These are phyloP conservation scores for Microbotryum scabiosae DNA, from an alignment of 1,284 basidiomycete species.

Conservation along the genomic window DNA sequence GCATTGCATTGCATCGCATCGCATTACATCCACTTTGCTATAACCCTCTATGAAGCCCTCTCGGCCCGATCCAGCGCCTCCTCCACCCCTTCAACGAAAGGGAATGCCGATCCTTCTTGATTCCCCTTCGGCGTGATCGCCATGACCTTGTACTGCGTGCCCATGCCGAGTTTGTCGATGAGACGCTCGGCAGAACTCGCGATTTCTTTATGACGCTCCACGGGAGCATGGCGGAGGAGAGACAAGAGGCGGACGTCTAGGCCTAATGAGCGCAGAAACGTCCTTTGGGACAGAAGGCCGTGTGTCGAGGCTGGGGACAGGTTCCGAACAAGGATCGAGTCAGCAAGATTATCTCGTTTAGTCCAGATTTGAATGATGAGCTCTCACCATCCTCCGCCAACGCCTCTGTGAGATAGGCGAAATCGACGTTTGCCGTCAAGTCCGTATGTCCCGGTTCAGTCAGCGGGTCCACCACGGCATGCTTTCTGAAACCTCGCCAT, in stretches of 20 bases:
- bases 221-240: constrained; percentile 48
- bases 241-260: constrained; percentile 54
- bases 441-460: constrained; percentile 78
- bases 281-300: constrained; percentile 59
- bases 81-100: constrained; percentile 2
- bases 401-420: constrained; percentile 74
- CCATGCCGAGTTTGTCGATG: constrained; percentile 50
- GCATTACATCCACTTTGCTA: too few species aligned
- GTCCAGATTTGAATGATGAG: not conserved
- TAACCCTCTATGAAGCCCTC: too few species aligned
- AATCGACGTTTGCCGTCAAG: constrained; percentile 93
- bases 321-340: constrained; percentile 2
- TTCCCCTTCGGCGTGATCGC: constrained; percentile 31
- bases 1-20: too few species aligned
- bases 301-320: constrained; percentile 45
- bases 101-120: constrained; percentile 4
- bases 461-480: constrained; percentile 79
- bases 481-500: constrained; percentile 72
- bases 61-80: too few species aligned
- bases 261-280: constrained; percentile 64
- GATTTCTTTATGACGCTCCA: constrained; percentile 46
- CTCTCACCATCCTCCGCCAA: constrained; percentile 56
- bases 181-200: constrained; percentile 46
- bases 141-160: constrained; percentile 50
- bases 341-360: not conserved